phyloP scores from a whole-genome alignment of 331 rosid genomes.

The Dryas integrifolia region DNA sequence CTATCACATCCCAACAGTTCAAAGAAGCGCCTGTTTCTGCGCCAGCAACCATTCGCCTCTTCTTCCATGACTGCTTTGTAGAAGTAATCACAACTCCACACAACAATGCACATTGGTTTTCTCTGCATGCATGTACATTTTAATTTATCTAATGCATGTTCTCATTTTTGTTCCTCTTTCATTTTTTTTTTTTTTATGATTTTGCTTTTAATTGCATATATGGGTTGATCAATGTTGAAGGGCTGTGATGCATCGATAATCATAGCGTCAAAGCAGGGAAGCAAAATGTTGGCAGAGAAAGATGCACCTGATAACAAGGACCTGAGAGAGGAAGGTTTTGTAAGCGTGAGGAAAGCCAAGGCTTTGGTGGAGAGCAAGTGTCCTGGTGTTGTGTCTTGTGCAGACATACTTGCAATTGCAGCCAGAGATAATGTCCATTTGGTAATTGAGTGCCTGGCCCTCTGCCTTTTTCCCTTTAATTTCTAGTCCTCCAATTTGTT shows the following conservation, averaged over 20 bases:
- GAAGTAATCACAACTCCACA: conserved; percentile 46
- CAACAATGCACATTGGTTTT: neutral
- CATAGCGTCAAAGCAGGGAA: conserved; percentile 53
- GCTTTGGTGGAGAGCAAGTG: conserved; percentile 75
- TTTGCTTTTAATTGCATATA: neutral
- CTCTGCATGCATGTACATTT: conserved; percentile 26
- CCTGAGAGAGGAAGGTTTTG: conserved; percentile 64
- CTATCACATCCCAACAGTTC: conserved; percentile 73
- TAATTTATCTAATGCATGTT: neutral
- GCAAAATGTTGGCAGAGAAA: conserved; percentile 63
- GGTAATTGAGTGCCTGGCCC: conserved; percentile 33
- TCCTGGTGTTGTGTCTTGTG: conserved; percentile 85
- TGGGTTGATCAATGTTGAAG: conserved; percentile 33
- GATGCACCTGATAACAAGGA: conserved; percentile 76
- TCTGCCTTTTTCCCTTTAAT: conserved; percentile 6
- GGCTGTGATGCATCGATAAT: conserved; percentile 89
- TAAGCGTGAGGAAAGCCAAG: conserved; percentile 66
- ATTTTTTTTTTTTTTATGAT: conserved; percentile 6
- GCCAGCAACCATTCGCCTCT: conserved; percentile 88
- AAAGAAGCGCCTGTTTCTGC: conserved; percentile 73
- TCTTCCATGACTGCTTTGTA: conserved; percentile 93
- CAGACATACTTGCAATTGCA: conserved; percentile 85
- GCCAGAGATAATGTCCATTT: conserved; percentile 88
- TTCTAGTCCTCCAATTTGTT: neutral
- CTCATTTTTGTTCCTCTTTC: neutral